phyloP scores from a whole-genome alignment of 2,329 filamentous ascomycete species.

The Stromatinia cepivora region DNA sequence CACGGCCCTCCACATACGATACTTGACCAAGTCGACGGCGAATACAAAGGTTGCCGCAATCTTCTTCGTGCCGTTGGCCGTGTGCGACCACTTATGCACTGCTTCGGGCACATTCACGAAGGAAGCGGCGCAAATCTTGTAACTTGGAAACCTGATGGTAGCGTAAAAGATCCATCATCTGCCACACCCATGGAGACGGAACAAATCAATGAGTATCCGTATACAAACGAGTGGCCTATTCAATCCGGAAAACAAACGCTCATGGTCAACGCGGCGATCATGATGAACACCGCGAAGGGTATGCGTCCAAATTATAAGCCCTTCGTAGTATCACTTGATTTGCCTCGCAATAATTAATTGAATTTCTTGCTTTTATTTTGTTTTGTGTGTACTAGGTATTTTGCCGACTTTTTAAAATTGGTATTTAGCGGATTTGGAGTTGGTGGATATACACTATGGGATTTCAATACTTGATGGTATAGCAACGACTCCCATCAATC shows the following conservation, averaged over 20 bases:
- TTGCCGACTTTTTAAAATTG: background rate
- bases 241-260: conserved; percentile 51
- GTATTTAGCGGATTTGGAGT: too few relatives aligned
- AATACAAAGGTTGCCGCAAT: conserved; percentile 47
- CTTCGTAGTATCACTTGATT: conserved; percentile 31
- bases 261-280: conserved; percentile 61
- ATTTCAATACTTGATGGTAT: background rate
- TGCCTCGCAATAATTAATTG: conserved; percentile 10
- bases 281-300: conserved; percentile 34
- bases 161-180: conserved; percentile 40
- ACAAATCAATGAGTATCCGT: conserved; percentile 45
- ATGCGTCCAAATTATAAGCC: conserved; percentile 32
- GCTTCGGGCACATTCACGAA: conserved; percentile 61
- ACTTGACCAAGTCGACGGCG: conserved; percentile 36
- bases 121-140: conserved; percentile 57
- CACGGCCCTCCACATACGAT: conserved; percentile 43
- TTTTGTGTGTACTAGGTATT: background rate
- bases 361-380: background rate
- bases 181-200: conserved; percentile 33
- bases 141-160: conserved; percentile 47
- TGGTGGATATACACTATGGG: background rate
- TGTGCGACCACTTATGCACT: conserved; percentile 51
- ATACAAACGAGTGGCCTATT: conserved; percentile 40
- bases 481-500: background rate
- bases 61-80: conserved; percentile 50